Evolutionary conservation across 768 basidiomycete genomes (phyloP).

Genomic region (Hydnomerulius pinastri): DNA sequence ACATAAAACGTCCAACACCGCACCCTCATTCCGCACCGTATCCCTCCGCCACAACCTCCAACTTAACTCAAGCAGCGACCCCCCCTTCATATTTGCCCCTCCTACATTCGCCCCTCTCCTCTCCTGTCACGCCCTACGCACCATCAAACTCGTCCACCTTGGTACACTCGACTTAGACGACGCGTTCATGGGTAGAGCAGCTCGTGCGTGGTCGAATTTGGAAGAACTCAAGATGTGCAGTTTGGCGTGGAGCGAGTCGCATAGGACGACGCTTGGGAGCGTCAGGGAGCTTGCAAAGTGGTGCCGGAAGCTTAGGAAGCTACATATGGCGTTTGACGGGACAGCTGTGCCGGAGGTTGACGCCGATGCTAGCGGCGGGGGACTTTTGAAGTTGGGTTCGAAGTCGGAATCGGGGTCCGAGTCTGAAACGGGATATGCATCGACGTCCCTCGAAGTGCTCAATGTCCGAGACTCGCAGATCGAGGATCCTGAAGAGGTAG

Average conservation of each 20-base stretch:
- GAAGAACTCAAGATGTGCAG: constrained; percentile 29
- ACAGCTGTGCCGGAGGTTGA: constrained; percentile 2
- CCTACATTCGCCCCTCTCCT: constrained; percentile 27
- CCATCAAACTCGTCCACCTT: constrained; percentile 24
- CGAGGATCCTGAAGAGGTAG: constrained; percentile 24
- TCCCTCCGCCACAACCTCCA: constrained; percentile 30
- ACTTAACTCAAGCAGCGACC: constrained; percentile 15
- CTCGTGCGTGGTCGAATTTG: constrained; percentile 26
- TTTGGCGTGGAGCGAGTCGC: constrained; percentile 25
- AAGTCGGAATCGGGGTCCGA: not conserved
- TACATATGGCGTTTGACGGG: constrained; percentile 29
- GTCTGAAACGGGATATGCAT: not conserved
- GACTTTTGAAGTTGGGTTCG: not conserved
- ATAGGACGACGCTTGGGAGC: constrained; percentile 21
- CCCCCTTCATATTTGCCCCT: constrained; percentile 27
- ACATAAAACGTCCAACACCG: constrained; percentile 11
- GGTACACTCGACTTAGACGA: constrained; percentile 31
- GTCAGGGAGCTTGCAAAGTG: constrained; percentile 19
- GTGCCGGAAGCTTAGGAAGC: constrained; percentile 18
- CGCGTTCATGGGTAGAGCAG: constrained; percentile 25
- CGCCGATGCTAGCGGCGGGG: not conserved
- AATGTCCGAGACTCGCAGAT: constrained; percentile 32
- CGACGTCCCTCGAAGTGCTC: constrained; percentile 21
- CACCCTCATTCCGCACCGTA: constrained; percentile 11
- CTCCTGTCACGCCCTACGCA: constrained; percentile 18